These are phyloP conservation scores for Blakeslea trispora DNA, from an alignment of 371 early-diverging fungal genomes.

Conservation along the genomic window DNA sequence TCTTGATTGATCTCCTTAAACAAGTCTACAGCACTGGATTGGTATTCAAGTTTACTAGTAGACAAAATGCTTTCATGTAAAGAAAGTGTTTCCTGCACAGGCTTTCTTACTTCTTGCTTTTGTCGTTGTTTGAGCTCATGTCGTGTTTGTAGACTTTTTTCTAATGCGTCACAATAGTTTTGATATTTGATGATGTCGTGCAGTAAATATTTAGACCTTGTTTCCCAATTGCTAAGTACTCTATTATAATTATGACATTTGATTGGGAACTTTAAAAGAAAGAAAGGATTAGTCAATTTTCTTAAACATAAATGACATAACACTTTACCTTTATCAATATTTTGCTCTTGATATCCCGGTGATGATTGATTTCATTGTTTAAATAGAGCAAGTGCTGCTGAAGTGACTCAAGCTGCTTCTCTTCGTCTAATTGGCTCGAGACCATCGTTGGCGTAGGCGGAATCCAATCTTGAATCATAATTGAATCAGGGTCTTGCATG, in stretches of 20 bases:
- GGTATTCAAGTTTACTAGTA: constrained; percentile 13
- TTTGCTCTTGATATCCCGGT: constrained; percentile 44
- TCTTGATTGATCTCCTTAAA: constrained; percentile 41
- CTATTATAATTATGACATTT: constrained; percentile 57
- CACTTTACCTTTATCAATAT: constrained; percentile 45
- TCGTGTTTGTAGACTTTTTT: constrained; percentile 42
- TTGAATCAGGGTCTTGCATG: constrained; percentile 30
- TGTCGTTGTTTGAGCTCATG: constrained; percentile 2
- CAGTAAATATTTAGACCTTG: constrained; percentile 76
- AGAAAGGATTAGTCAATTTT: too few relatives aligned
- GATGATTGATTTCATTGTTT: constrained; percentile 43
- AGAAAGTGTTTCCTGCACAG: neutral
- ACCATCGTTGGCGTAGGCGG: constrained; percentile 46
- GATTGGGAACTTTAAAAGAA: constrained; percentile 43
- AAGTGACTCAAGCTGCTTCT: constrained; percentile 33
- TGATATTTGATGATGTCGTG: constrained; percentile 86
- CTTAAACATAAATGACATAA: too few relatives aligned
- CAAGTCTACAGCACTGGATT: constrained; percentile 31
- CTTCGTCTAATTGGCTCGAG: constrained; percentile 38
- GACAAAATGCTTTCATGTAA: neutral
- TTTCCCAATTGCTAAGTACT: constrained; percentile 83
- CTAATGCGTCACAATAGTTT: constrained; percentile 75
- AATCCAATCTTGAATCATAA: constrained; percentile 43
- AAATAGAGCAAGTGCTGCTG: constrained; percentile 36
- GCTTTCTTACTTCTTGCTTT: neutral